Percentiles rank a stretch among this genome's conserved stretches.
Conservation (phyloP, 2,329 filamentous ascomycete species). For the Apiospora arundinis region DNA sequence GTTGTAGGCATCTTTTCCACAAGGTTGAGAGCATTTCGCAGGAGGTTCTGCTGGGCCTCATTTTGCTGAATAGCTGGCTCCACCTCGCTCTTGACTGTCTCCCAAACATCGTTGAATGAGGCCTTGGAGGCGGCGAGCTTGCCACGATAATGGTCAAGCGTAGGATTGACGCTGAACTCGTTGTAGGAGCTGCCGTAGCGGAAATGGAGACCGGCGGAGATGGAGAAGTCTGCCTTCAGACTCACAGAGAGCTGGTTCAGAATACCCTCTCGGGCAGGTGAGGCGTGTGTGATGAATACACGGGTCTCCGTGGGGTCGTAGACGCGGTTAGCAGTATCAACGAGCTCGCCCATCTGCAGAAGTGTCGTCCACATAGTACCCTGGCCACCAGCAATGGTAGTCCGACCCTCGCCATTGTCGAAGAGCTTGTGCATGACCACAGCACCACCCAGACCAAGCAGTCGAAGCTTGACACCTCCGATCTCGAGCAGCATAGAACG, state of each 20-base stretch:
- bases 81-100: conserved; percentile 95
- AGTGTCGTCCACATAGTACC: conserved; percentile 99
- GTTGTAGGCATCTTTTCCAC: conserved; percentile 98
- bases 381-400: conserved; percentile 96
- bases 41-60: conserved; percentile 88
- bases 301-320: conserved; percentile 98
- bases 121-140: conserved; percentile 98
- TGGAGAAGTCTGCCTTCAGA: conserved; percentile 96
- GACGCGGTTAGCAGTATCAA: conserved; percentile 96
- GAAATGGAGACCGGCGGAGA: conserved; percentile 97
- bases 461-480: conserved; percentile 92
- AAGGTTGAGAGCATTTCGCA: conserved; percentile 89
- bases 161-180: conserved; percentile 98
- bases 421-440: conserved; percentile 99
- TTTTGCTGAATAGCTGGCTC: conserved; percentile 94
- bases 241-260: conserved; percentile 97
- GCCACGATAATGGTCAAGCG: conserved; percentile 95
- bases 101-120: conserved; percentile 99
- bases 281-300: conserved; percentile 95
- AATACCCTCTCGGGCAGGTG: conserved; percentile 93
- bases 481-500: conserved; percentile 94
- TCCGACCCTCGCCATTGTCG: conserved; percentile 96
- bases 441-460: conserved; percentile 91
- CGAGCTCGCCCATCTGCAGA: conserved; percentile 95
- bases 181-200: conserved; percentile 99